These are phyloP conservation scores for Meyerozyma carpophila DNA, from an alignment of 1,139 yeast genomes.

Conservation along the genomic window DNA sequence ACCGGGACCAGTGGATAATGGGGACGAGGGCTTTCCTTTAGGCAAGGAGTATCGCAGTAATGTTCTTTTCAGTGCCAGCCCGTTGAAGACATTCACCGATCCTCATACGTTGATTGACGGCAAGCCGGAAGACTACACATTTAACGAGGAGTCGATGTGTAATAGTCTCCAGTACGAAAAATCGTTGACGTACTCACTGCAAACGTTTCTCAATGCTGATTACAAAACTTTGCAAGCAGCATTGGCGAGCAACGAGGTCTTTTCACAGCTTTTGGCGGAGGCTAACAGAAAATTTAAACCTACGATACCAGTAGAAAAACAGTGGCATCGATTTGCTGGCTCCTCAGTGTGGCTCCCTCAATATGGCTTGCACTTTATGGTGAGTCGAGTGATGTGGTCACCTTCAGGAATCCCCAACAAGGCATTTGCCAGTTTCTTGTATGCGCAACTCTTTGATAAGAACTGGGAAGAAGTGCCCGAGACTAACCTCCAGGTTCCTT, in stretches of 20 bases:
- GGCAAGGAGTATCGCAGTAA: not conserved
- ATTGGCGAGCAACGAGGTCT: constrained; percentile 10
- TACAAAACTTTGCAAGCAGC: constrained; percentile 11
- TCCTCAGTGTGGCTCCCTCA: constrained; percentile 2
- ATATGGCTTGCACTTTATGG: constrained; percentile 1
- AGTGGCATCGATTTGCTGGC: constrained; percentile 5
- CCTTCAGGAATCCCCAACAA: constrained; percentile 1
- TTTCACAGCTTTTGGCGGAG: constrained; percentile 12
- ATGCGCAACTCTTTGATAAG: constrained; percentile 1
- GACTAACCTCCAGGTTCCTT: constrained; percentile 12
- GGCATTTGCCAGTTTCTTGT: constrained; percentile 1
- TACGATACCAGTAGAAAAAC: constrained; percentile 18
- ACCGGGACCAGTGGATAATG: not conserved
- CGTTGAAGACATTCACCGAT: constrained; percentile 16
- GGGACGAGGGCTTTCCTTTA: constrained; percentile 1
- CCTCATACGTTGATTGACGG: constrained; percentile 10
- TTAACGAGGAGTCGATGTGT: constrained; percentile 13
- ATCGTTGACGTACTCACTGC: constrained; percentile 13
- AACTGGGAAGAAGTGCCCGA: constrained; percentile 4
- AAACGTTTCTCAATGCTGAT: constrained; percentile 14
- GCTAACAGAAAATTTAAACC: constrained; percentile 17
- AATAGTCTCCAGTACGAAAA: constrained; percentile 10
- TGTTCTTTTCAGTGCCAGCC: not conserved
- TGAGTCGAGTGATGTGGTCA: constrained; percentile 1
- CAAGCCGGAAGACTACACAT: constrained; percentile 8